A percentile compares a stretch with the other conserved stretches of the same genome.
phyloP scores from a whole-genome alignment of 768 basidiomycete species.

The Naganishia randhawae region DNA sequence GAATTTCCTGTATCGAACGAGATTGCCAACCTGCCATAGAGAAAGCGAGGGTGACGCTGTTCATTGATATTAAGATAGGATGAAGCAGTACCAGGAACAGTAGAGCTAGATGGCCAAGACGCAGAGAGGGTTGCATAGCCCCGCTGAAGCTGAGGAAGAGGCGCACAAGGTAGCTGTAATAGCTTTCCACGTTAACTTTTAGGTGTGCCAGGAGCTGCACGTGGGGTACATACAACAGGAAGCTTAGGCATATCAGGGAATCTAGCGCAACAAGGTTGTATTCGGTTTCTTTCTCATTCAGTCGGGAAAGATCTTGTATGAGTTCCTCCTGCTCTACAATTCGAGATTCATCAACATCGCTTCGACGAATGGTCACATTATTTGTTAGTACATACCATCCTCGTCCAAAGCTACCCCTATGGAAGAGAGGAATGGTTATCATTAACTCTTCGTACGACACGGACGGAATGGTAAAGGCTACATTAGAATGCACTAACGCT shows the following conservation, averaged over 20 bases:
- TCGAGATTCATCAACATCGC: background rate
- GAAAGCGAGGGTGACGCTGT: background rate
- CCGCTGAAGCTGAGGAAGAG: background rate
- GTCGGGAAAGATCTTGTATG: conserved; percentile 10
- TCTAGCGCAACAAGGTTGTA: background rate
- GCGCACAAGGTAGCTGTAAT: conserved; percentile 1
- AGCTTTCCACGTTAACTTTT: background rate
- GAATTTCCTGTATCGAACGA: background rate
- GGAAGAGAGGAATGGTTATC: too few species aligned
- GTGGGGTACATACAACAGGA: background rate
- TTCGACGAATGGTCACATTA: too few species aligned
- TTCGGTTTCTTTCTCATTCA: conserved; percentile 19
- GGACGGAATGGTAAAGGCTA: background rate
- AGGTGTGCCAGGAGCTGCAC: too few species aligned
- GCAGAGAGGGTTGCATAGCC: background rate
- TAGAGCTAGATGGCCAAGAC: background rate
- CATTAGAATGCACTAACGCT: background rate
- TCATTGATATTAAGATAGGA: background rate
- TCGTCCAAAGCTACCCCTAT: conserved; percentile 19
- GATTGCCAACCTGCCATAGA: background rate
- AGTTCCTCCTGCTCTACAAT: conserved; percentile 20
- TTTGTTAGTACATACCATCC: conserved; percentile 6
- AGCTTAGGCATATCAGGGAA: conserved; percentile 2
- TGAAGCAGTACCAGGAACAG: conserved; percentile 7
- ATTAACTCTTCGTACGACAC: background rate